Base-by-base conservation (phyloP, 257 asterid species). In the Jacaranda mimosifolia region DNA sequence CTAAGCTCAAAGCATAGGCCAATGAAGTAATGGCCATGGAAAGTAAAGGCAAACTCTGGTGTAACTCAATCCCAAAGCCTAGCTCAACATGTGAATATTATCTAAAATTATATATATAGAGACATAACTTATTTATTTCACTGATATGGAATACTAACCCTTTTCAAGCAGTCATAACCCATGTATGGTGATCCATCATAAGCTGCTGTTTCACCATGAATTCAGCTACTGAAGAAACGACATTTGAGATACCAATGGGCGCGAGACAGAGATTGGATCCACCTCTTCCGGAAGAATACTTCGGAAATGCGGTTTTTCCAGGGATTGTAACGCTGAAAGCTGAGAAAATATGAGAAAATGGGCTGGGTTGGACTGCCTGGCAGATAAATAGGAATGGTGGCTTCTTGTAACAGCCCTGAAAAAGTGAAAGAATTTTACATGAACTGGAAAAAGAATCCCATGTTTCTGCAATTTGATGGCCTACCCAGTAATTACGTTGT, bases 91-190 rank as follows among this genome's bases (percentile, higher is more conserved):
- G n/a, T n/a, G n/a, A n/a, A n/a, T n/a, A n/a, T n/a, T n/a, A n/a
- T n/a, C n/a, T n/a, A n/a, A n/a, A n/a, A n/a, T n/a, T n/a, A n/a
- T n/a, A n/a, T n/a, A n/a, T n/a, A n/a, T n/a, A n/a, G n/a, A n/a
- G n/a, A n/a, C n/a, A n/a, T n/a, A n/a, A n/a, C n/a, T n/a, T n/a
- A n/a, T n/a, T n/a, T n/a, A n/a, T n/a, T n/a, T n/a, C n/a, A n/a
- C n/a, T n/a, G n/a, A n/a, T n/a, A n/a, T n/a, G n/a, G n/a, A n/a
- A n/a, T n/a, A n/a, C n/a, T n/a, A n/a, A n/a, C n/a, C 88, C 86
- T 8, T 77, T 88, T 2, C 95, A 88, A 72, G 88, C 92, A n/a
- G 38, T 83, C 51, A 18, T 83, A 35, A 91, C 92, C 4, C 91
- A 81, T 46, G 1, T 86, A 15, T 87, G 94, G 92, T 32, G 80